A percentile compares a stretch with the other conserved stretches of the same genome.
phyloP scores from a whole-genome alignment of 192 early-diverging fungal species.

The Gorgonomyces haynaldii region DNA sequence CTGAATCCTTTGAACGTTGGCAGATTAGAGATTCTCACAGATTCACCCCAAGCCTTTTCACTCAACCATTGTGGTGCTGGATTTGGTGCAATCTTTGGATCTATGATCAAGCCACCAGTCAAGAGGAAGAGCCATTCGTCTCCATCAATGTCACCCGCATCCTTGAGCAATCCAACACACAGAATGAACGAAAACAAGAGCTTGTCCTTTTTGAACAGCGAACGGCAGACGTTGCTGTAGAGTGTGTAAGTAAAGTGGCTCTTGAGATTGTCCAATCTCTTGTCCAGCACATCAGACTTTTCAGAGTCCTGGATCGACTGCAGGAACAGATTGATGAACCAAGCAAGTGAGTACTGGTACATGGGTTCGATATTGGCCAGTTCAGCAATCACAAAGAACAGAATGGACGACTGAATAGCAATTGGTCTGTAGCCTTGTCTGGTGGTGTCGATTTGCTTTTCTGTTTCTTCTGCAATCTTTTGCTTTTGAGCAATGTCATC shows the following conservation, averaged over 20 bases:
- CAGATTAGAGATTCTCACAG: constrained; percentile 27
- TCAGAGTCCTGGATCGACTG: constrained; percentile 47
- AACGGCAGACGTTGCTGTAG: constrained; percentile 51
- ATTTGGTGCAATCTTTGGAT: constrained; percentile 30
- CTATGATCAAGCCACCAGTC: constrained; percentile 40
- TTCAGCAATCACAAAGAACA: constrained; percentile 55
- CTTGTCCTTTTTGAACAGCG: constrained; percentile 54
- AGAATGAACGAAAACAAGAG: constrained; percentile 51
- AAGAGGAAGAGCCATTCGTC: constrained; percentile 53
- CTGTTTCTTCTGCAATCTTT: constrained; percentile 47
- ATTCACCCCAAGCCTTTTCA: constrained; percentile 44
- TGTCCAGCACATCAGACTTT: constrained; percentile 36
- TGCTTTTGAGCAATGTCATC: constrained; percentile 53
- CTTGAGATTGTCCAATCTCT: constrained; percentile 40
- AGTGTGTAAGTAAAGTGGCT: constrained; percentile 49
- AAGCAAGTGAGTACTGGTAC: constrained; percentile 51
- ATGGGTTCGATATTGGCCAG: constrained; percentile 54
- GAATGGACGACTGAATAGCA: constrained; percentile 44
- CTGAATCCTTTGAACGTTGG: constrained; percentile 34
- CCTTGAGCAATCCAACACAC: constrained; percentile 43
- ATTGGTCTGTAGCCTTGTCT: constrained; percentile 48
- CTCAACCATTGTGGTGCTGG: constrained; percentile 42
- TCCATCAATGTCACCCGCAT: constrained; percentile 33
- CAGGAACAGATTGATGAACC: constrained; percentile 55
- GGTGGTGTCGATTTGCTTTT: constrained; percentile 48